Evolutionary conservation across 768 basidiomycete species (phyloP).

Genomic region (Rhizopogon roseolus): DNA sequence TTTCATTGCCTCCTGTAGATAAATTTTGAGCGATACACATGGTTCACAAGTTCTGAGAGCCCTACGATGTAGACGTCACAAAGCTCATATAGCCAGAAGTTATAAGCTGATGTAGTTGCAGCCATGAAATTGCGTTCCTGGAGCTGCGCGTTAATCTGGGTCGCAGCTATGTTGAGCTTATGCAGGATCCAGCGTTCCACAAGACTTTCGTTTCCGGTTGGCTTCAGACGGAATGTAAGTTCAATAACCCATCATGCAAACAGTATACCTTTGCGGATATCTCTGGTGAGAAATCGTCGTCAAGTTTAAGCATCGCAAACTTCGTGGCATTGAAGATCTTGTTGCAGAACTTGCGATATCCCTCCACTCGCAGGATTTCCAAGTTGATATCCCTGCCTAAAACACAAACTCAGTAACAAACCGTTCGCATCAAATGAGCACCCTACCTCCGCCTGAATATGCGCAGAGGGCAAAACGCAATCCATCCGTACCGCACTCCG

Average conservation of each 20-base stretch:
- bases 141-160: slow-evolving; percentile 71
- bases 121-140: slow-evolving; percentile 87
- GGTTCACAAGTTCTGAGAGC: slow-evolving; percentile 5
- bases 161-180: slow-evolving; percentile 81
- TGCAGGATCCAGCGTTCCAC: slow-evolving; percentile 96
- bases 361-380: slow-evolving; percentile 93
- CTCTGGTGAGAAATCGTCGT: slow-evolving; percentile 75
- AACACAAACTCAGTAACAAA: neutral
- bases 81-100: slow-evolving; percentile 98
- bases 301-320: slow-evolving; percentile 98
- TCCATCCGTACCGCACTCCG: slow-evolving; percentile 97
- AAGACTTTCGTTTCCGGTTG: slow-evolving; percentile 83
- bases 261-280: slow-evolving; percentile 56
- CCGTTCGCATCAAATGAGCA: neutral
- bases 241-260: neutral
- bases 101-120: slow-evolving; percentile 80
- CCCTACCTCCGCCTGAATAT: slow-evolving; percentile 82
- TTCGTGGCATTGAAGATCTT: slow-evolving; percentile 99
- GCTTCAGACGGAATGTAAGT: slow-evolving; percentile 37
- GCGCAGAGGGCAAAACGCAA: slow-evolving; percentile 92
- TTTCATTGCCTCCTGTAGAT: slow-evolving; percentile 90
- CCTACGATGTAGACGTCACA: slow-evolving; percentile 97
- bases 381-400: slow-evolving; percentile 94
- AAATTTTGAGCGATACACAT: neutral
- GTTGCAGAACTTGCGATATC: slow-evolving; percentile 99